Conservation (phyloP, 345 rosid genomes). For the Dovyalis caffra region DNA sequence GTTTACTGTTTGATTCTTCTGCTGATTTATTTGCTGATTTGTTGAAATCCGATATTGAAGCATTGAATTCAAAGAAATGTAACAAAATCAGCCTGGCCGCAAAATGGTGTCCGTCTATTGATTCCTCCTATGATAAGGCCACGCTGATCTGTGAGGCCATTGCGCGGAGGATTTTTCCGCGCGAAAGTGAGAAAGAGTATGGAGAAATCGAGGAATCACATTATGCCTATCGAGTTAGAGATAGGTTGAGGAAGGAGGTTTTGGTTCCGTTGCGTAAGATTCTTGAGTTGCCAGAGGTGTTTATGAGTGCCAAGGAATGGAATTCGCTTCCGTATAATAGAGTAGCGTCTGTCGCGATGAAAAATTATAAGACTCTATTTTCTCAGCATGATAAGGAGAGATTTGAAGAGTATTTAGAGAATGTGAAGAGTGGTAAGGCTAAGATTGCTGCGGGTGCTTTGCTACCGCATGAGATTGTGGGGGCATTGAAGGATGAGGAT, state of each 20-base stretch:
- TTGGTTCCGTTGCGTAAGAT: constrained; percentile 20
- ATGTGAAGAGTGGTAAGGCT: constrained; percentile 9
- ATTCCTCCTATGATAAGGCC: constrained; percentile 13
- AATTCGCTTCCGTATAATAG: constrained; percentile 1
- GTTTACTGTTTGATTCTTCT: not conserved
- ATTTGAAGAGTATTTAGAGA: constrained; percentile 9
- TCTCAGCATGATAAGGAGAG: constrained; percentile 16
- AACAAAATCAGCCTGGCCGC: constrained; percentile 10
- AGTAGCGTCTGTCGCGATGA: constrained; percentile 20
- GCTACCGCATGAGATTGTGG: constrained; percentile 15
- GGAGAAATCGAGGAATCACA: constrained; percentile 13
- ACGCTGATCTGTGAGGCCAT: constrained; percentile 16
- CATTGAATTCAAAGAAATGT: not conserved
- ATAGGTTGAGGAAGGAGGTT: constrained; percentile 19
- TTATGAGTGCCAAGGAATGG: constrained; percentile 10
- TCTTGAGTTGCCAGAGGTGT: constrained; percentile 19
- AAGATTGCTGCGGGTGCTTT: constrained; percentile 20
- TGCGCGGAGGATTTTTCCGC: constrained; percentile 9
- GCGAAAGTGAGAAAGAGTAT: constrained; percentile 1
- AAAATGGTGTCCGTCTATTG: constrained; percentile 29
- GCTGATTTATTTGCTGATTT: constrained; percentile 15
- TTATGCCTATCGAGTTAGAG: constrained; percentile 11
- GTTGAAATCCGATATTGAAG: constrained; percentile 12
- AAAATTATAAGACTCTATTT: not conserved
- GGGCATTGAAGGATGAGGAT: not conserved